These are phyloP conservation scores for Acanthamoeba triangularis DNA, from an alignment of 208 protist genomes.

Conservation along the genomic window DNA sequence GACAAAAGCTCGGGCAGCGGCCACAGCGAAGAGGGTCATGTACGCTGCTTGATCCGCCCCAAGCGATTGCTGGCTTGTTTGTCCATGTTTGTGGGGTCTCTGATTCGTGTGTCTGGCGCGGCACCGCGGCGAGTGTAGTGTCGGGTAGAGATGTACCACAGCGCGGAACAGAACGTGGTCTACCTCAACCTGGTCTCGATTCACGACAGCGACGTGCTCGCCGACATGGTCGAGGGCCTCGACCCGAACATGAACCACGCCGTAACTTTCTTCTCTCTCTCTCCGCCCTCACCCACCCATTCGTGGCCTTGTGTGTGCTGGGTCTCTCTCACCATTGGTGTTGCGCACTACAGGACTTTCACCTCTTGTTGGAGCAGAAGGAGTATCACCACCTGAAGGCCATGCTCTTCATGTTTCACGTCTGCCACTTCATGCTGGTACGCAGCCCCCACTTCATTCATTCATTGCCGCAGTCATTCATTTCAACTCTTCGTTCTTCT, in stretches of 20 bases:
- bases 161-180: conserved; percentile 42
- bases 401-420: conserved; percentile 29
- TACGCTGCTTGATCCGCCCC: no score
- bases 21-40: background rate
- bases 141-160: conserved; percentile 14
- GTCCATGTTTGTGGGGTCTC: background rate
- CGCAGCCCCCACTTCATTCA: no score
- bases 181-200: conserved; percentile 60
- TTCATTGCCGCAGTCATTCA: background rate
- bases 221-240: background rate
- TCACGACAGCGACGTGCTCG: background rate
- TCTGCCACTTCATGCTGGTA: conserved; percentile 50
- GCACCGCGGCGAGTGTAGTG: background rate
- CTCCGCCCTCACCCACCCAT: background rate
- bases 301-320: background rate
- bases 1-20: background rate
- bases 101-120: background rate
- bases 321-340: background rate
- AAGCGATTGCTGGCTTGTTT: background rate
- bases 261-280: background rate
- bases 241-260: background rate
- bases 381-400: conserved; percentile 52
- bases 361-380: conserved; percentile 12
- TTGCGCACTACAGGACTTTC: background rate
- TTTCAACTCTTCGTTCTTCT: background rate